Evolutionary conservation across 2,329 filamentous ascomycete species (phyloP), one percentile per base, ranked within the genome.

Genomic region (Helotiales sp.): DNA sequence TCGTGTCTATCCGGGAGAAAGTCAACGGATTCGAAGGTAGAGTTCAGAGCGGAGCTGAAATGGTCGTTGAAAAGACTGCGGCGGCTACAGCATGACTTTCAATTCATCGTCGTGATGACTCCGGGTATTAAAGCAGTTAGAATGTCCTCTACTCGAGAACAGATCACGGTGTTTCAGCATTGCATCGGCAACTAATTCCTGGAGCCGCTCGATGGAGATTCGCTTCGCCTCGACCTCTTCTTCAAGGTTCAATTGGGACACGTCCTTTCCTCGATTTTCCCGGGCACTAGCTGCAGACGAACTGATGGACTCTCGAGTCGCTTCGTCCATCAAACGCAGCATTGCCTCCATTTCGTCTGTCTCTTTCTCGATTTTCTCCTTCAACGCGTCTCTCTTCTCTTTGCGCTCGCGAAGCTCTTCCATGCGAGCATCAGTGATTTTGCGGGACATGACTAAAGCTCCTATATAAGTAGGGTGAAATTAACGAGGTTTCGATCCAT

Each of bases 341-440:
- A 56, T 56, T 56, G 50, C 31, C 34, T 38, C 31, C 54, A 56
- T 56, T 15, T 42, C 34, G 38, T 56, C 46, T 46, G 50, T 46
- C 54, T 51, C 42, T 46, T 50, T 33, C 54, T 56, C 25, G 38
- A 56, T 56, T 29, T 51, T 51, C 46, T 42, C 54, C 54, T 51
- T 19, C 34, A 56, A 33, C 30, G 50, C 4, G 5, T 56, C 34
- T 33, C 51, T 56, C 34, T 31, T 44, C 31, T 24, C 51, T 33
- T 56, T 15, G 30, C 50, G 54, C 22, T 33, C 51, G 33, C 31
- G 30, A 24, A 56, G 54, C 46, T 56, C 54, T 30, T 56, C 54
- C 38, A 50, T 56, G 42, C 46, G 54, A 31, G 54, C 44, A 46
- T 29, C 42, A 33, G 54, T 56, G 34, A 56, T 56, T 38, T 36